Evolutionary conservation across 2,329 filamentous ascomycete species (phyloP).

Genomic region (Colletotrichum euphorbiae): DNA sequence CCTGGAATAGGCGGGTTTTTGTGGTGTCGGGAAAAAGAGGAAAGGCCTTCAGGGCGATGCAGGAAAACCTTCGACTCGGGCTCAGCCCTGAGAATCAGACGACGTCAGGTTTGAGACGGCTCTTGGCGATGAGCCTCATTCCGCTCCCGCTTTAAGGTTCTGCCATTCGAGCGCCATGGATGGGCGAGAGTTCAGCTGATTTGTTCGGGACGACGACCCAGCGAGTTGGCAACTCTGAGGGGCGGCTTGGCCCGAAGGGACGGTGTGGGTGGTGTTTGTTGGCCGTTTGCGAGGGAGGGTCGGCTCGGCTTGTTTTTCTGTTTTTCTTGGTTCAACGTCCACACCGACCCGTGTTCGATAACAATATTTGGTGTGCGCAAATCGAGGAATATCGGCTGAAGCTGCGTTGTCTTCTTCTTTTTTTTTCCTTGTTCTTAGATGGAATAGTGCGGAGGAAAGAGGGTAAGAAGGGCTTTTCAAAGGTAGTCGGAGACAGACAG

Average conservation of each 20-base stretch:
- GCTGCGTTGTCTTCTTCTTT: too few relatives aligned
- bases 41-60: neutral
- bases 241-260: neutral
- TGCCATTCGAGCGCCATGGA: conserved; percentile 12
- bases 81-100: conserved; percentile 18
- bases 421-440: neutral
- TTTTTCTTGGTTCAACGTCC: neutral
- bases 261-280: neutral
- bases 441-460: neutral
- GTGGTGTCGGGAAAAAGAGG: conserved; percentile 2
- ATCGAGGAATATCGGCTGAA: neutral
- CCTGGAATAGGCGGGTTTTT: neutral
- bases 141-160: conserved; percentile 2
- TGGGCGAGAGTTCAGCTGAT: conserved; percentile 18
- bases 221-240: conserved; percentile 12
- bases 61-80: neutral
- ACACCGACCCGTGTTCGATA: too few relatives aligned
- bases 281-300: conserved; percentile 2
- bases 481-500: neutral
- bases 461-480: neutral
- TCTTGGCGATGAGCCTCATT: conserved; percentile 11
- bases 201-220: conserved; percentile 15
- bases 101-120: conserved; percentile 21
- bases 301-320: conserved; percentile 2
- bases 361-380: neutral